phyloP scores from a whole-genome alignment of 257 asterid genomes.

The Voacanga thouarsii region DNA sequence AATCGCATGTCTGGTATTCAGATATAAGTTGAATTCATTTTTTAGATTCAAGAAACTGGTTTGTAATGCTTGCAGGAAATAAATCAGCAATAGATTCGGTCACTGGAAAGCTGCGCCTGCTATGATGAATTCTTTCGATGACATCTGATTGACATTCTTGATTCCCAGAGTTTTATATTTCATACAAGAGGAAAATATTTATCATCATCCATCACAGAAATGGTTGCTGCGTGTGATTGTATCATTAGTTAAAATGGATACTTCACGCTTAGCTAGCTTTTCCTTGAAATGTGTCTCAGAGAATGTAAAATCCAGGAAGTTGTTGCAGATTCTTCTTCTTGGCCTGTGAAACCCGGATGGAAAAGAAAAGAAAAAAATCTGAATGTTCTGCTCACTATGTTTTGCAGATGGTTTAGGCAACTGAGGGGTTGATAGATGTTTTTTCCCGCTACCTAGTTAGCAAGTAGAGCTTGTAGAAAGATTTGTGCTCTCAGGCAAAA shows the following conservation, averaged over 20 bases:
- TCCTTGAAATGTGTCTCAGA: neutral
- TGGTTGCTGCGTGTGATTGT: neutral
- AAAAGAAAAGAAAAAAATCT: neutral
- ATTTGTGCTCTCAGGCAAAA: neutral
- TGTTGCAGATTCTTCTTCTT: neutral
- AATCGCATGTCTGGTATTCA: neutral
- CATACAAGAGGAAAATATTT: neutral
- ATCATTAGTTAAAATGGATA: too few species aligned
- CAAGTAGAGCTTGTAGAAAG: neutral
- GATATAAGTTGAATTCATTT: neutral
- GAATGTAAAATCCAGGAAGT: neutral
- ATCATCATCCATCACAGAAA: neutral
- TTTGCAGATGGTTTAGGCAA: neutral
- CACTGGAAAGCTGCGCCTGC: slow-evolving; percentile 82
- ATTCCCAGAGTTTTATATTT: neutral
- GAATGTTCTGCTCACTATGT: neutral
- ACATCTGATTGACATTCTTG: neutral
- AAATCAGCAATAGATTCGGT: slow-evolving; percentile 79
- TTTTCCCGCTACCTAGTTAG: too few species aligned
- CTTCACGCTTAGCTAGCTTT: neutral
- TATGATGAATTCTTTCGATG: slow-evolving; percentile 29
- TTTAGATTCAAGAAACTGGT: neutral
- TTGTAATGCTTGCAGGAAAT: slow-evolving; percentile 44
- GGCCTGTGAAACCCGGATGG: neutral
- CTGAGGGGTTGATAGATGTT: neutral